These are phyloP conservation scores for Borovskyia barvae DNA, from an alignment of 208 protist species.

Conservation along the genomic window DNA sequence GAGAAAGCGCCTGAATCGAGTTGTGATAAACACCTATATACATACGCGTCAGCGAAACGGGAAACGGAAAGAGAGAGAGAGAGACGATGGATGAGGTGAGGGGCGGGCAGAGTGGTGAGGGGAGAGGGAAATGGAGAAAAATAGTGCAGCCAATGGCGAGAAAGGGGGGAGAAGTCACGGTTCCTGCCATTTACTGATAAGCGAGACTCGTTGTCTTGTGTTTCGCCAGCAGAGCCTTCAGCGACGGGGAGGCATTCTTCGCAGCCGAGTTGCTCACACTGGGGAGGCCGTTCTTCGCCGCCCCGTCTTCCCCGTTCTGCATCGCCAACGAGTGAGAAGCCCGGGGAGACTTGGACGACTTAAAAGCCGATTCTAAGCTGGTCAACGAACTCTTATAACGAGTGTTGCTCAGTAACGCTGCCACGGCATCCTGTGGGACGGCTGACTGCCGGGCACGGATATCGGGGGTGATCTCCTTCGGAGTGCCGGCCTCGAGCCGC, in stretches of 20 bases:
- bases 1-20: no score
- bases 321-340: background rate
- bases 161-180: constrained; percentile 1
- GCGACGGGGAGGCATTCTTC: constrained; percentile 54
- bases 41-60: background rate
- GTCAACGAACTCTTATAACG: constrained; percentile 46
- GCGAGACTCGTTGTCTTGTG: constrained; percentile 33
- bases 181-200: constrained; percentile 32
- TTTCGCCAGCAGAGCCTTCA: constrained; percentile 66
- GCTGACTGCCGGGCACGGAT: background rate
- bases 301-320: constrained; percentile 9
- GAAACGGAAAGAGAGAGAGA: background rate
- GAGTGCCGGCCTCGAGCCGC: constrained; percentile 1
- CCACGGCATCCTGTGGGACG: constrained; percentile 28
- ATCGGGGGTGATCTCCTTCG: background rate
- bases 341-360: background rate
- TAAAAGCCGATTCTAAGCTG: background rate
- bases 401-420: constrained; percentile 56
- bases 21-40: no score
- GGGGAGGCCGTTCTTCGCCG: constrained; percentile 7
- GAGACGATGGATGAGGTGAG: constrained; percentile 1
- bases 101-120: background rate
- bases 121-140: constrained; percentile 14
- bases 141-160: background rate
- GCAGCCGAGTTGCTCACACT: constrained; percentile 4